phyloP scores from a whole-genome alignment of 345 rosid genomes.

The Bruguiera gymnorhiza region DNA sequence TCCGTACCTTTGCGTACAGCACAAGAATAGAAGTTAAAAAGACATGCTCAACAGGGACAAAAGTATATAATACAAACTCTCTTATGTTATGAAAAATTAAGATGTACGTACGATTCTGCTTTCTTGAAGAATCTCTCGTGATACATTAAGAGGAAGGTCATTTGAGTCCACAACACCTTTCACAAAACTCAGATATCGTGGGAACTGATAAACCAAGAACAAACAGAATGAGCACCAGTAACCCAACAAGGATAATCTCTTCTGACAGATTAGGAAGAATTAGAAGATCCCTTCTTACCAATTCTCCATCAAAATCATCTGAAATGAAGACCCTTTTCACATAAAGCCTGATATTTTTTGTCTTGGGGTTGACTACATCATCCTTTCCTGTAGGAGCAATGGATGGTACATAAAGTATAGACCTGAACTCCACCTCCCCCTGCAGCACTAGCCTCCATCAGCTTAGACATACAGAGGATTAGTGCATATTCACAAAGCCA shows the following conservation, averaged over 20 bases:
- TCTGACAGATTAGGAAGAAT: background rate
- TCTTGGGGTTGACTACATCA: conserved; percentile 82
- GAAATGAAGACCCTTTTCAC: conserved; percentile 96
- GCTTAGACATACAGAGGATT: background rate
- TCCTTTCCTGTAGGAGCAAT: conserved; percentile 73
- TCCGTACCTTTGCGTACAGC: conserved; percentile 59
- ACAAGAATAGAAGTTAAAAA: conserved; percentile 13
- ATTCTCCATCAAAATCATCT: conserved; percentile 96
- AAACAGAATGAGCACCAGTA: conserved; percentile 5
- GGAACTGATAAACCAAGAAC: conserved; percentile 53
- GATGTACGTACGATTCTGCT: conserved; percentile 71
- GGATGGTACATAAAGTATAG: conserved; percentile 87
- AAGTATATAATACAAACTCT: background rate
- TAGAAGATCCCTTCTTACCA: conserved; percentile 49
- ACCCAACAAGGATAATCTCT: background rate
- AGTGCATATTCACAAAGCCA: background rate
- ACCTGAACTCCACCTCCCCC: conserved; percentile 99
- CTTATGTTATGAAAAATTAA: background rate
- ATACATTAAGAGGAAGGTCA: conserved; percentile 95
- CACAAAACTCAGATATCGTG: conserved; percentile 86
- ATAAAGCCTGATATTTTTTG: conserved; percentile 91
- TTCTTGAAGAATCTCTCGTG: conserved; percentile 98
- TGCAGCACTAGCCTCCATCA: conserved; percentile 29
- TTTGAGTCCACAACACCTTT: conserved; percentile 98
- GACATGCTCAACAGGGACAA: background rate